Percentiles rank a stretch among this genome's conserved stretches.
These are phyloP conservation scores for Sclerotinia glacialis DNA, from an alignment of 2,329 filamentous ascomycete species.

Conservation along the genomic window DNA sequence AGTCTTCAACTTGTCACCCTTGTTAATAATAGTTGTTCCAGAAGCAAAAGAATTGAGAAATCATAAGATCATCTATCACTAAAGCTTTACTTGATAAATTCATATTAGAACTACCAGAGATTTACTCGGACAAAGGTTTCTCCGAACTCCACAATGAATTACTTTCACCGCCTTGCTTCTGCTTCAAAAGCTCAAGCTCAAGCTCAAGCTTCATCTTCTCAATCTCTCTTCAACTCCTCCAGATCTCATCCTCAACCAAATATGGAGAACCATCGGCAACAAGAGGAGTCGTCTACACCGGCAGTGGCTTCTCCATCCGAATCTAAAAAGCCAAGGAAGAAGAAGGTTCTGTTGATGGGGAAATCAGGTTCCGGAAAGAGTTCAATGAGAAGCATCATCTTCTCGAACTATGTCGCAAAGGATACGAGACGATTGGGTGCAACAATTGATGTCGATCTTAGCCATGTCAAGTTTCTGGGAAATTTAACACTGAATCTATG, in stretches of 20 bases:
- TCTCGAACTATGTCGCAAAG: slow-evolving; percentile 97
- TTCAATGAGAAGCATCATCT: slow-evolving; percentile 98
- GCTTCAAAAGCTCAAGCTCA: slow-evolving; percentile 7
- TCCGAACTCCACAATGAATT: slow-evolving; percentile 3
- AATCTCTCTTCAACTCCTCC: neutral
- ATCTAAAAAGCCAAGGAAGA: slow-evolving; percentile 66
- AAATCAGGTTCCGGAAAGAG: slow-evolving; percentile 98
- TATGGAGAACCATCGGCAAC: slow-evolving; percentile 20
- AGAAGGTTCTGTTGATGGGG: slow-evolving; percentile 86
- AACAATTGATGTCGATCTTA: slow-evolving; percentile 97
- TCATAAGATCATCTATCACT: neutral
- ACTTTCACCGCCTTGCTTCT: slow-evolving; percentile 16
- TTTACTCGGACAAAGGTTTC: slow-evolving; percentile 3
- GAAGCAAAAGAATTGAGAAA: neutral
- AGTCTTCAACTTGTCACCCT: neutral
- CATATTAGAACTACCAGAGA: neutral
- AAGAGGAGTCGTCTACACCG: slow-evolving; percentile 13
- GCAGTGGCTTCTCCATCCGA: slow-evolving; percentile 18
- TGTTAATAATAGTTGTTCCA: neutral
- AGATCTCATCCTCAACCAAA: slow-evolving; percentile 7
- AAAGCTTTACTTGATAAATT: neutral
- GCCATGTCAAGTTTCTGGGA: slow-evolving; percentile 97
- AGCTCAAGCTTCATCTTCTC: neutral
- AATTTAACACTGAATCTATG: slow-evolving; percentile 96
- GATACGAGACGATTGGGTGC: slow-evolving; percentile 90